Evolutionary conservation across 2,329 filamentous ascomycete genomes (phyloP).

Genomic region (Sporothrix inflata): DNA sequence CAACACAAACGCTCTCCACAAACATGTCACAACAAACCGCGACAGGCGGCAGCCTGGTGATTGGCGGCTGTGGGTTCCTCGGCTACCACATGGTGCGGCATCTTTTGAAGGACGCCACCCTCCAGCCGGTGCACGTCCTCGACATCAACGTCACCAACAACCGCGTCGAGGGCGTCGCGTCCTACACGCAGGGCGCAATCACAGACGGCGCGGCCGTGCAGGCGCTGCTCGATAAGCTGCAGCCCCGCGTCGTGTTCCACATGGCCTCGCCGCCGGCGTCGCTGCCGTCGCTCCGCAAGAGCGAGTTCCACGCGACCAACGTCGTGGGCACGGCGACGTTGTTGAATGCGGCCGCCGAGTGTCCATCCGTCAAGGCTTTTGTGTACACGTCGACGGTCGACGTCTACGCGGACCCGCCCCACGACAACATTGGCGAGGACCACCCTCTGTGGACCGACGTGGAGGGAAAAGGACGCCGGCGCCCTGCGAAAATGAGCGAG

Average conservation of each 20-base stretch:
- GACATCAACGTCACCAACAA: slow-evolving; percentile 38
- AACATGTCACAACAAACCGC: not conserved
- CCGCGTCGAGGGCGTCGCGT: slow-evolving; percentile 32
- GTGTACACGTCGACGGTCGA: slow-evolving; percentile 42
- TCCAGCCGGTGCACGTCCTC: slow-evolving; percentile 38
- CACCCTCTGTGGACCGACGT: slow-evolving; percentile 35
- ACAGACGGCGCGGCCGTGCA: slow-evolving; percentile 33
- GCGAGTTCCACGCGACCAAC: slow-evolving; percentile 38
- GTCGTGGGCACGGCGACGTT: slow-evolving; percentile 41
- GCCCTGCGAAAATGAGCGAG: slow-evolving; percentile 28
- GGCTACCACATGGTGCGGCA: slow-evolving; percentile 41
- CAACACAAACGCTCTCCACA: not conserved
- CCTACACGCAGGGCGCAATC: slow-evolving; percentile 39
- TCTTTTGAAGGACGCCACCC: slow-evolving; percentile 36
- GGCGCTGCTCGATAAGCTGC: slow-evolving; percentile 35
- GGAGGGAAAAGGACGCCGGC: not conserved
- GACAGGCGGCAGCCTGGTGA: slow-evolving; percentile 35
- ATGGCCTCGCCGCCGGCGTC: slow-evolving; percentile 39
- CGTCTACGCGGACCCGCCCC: slow-evolving; percentile 38
- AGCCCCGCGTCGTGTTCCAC: slow-evolving; percentile 42
- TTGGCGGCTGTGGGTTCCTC: slow-evolving; percentile 43
- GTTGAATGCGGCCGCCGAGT: slow-evolving; percentile 35
- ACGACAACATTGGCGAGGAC: slow-evolving; percentile 36
- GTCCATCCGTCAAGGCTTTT: slow-evolving; percentile 36
- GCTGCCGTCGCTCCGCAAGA: slow-evolving; percentile 32